Evolutionary conservation across 306 rosid genomes (phyloP).

Genomic region (Lathyrus oleraceus): DNA sequence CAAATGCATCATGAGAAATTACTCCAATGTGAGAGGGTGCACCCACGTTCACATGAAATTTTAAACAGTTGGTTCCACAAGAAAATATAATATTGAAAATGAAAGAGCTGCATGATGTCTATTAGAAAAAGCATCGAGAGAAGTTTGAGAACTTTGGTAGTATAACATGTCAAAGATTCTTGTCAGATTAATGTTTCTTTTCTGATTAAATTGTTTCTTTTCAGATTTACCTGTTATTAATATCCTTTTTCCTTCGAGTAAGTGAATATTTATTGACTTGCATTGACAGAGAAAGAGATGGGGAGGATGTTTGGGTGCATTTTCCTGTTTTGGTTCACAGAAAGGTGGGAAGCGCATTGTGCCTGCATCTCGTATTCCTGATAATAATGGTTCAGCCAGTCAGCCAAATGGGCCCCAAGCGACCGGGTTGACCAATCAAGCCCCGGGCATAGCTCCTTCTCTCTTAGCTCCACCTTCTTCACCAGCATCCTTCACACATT

Average conservation of each 20-base stretch:
- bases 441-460: conserved; percentile 75
- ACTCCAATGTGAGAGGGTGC: conserved; percentile 15
- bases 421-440: conserved; percentile 71
- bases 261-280: conserved; percentile 31
- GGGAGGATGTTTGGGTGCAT: conserved; percentile 95
- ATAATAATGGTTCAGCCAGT: conserved; percentile 62
- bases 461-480: conserved; percentile 98
- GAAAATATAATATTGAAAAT: conserved; percentile 2
- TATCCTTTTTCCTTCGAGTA: conserved; percentile 27
- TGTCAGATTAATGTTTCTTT: background rate
- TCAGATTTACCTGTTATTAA: conserved; percentile 26
- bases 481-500: conserved; percentile 91
- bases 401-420: conserved; percentile 86
- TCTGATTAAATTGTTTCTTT: conserved; percentile 15
- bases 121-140: conserved; percentile 3
- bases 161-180: background rate
- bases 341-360: conserved; percentile 97
- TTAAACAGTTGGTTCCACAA: background rate
- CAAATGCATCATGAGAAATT: conserved; percentile 22
- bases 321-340: conserved; percentile 83
- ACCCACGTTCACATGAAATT: conserved; percentile 13
- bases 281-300: conserved; percentile 90
- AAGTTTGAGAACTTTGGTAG: background rate
- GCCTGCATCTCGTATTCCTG: conserved; percentile 84
- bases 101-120: background rate